Percentiles rank a stretch among this genome's conserved stretches.
phyloP scores from a whole-genome alignment of 345 rosid species.

The Rubroshorea leprosula region DNA sequence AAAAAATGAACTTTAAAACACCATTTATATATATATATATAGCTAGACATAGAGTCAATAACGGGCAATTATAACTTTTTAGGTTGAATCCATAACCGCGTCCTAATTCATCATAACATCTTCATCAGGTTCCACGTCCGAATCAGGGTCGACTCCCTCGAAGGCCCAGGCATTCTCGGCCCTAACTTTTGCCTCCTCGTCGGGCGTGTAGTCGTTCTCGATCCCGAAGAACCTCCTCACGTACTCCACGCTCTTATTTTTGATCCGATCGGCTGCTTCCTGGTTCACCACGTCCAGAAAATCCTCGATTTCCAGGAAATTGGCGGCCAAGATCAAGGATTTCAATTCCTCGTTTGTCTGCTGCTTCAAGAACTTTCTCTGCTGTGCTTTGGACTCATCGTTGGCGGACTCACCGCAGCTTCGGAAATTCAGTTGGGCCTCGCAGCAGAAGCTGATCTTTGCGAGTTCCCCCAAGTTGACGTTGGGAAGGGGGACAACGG shows the following conservation, averaged over 20 bases:
- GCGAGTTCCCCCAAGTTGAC: background rate
- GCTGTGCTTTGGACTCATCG: background rate
- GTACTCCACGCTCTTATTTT: conserved; percentile 28
- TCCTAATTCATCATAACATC: too few relatives aligned
- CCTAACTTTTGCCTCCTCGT: conserved; percentile 25
- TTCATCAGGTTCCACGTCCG: too few relatives aligned
- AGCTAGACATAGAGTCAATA: too few relatives aligned
- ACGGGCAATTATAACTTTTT: too few relatives aligned
- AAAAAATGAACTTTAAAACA: too few relatives aligned
- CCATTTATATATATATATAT: too few relatives aligned
- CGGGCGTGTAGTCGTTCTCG: conserved; percentile 29
- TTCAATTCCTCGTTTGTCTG: background rate
- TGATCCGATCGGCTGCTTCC: conserved; percentile 21
- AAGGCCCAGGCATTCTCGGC: conserved; percentile 27
- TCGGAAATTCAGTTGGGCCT: background rate
- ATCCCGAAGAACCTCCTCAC: conserved; percentile 28
- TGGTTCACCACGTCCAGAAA: conserved; percentile 10
- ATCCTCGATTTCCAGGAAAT: background rate
- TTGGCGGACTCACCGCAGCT: background rate
- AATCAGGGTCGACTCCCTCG: conserved; percentile 16
- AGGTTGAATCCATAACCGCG: too few relatives aligned
- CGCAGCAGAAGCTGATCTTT: background rate
- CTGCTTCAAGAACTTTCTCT: background rate
- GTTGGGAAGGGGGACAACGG: background rate
- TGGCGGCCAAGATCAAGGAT: background rate